Conservation (phyloP, 768 basidiomycete genomes). For the Kockovaella imperatae region DNA sequence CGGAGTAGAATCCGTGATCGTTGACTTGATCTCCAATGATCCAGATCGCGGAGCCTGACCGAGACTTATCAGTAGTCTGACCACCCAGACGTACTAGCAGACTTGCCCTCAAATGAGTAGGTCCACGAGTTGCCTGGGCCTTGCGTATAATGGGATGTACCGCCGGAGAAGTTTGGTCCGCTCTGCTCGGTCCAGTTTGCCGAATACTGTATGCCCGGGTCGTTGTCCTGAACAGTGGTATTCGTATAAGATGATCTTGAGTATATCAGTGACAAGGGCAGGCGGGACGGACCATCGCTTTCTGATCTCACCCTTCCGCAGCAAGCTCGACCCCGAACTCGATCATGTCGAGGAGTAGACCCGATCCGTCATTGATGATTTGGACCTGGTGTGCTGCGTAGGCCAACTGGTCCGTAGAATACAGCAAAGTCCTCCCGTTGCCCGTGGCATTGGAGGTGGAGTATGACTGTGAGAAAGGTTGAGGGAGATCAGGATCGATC, state of each 20-base stretch:
- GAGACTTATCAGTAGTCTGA: too few relatives aligned
- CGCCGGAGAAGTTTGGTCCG: conserved; percentile 30
- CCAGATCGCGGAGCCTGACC: conserved; percentile 37
- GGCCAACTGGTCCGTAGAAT: conserved; percentile 11
- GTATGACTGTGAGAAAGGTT: conserved; percentile 13
- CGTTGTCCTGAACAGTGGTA: conserved; percentile 36
- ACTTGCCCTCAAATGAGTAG: conserved; percentile 30
- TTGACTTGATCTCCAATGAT: conserved; percentile 44
- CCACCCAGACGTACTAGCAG: background rate
- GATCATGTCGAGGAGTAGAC: conserved; percentile 32
- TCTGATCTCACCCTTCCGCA: conserved; percentile 23
- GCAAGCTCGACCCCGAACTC: conserved; percentile 27
- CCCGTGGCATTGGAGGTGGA: conserved; percentile 6
- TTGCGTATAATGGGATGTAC: conserved; percentile 35
- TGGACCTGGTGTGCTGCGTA: conserved; percentile 24
- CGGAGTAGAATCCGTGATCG: conserved; percentile 41
- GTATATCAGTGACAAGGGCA: background rate
- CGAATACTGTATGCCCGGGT: conserved; percentile 22
- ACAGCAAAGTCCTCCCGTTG: conserved; percentile 17
- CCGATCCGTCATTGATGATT: conserved; percentile 18
- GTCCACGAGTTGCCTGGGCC: conserved; percentile 22
- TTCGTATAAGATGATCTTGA: conserved; percentile 18
- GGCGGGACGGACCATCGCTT: background rate
- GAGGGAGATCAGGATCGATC: conserved; percentile 19
- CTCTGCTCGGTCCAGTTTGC: conserved; percentile 37